phyloP scores from a whole-genome alignment of 306 rosid species.

The Citrullus colocynthis region DNA sequence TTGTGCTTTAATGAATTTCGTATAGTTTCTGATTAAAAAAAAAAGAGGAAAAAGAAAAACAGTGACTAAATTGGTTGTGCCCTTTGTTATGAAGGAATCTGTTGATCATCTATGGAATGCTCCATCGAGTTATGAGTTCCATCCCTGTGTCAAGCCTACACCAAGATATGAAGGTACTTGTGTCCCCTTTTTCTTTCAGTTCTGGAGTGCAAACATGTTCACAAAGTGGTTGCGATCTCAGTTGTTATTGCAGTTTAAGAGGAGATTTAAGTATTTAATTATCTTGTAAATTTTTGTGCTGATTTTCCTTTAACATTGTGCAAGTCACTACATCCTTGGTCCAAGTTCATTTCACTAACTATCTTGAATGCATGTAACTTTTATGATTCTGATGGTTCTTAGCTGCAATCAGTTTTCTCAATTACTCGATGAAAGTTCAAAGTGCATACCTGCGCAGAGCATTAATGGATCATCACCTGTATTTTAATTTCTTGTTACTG shows the following conservation, averaged over 20 bases:
- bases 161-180: conserved; percentile 55
- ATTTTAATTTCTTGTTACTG: conserved; percentile 10
- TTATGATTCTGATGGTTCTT: too few species aligned
- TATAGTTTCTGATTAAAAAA: too few species aligned
- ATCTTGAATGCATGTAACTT: too few species aligned
- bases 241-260: not conserved
- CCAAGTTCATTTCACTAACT: not conserved
- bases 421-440: too few species aligned
- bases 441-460: not conserved
- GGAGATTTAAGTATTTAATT: not conserved
- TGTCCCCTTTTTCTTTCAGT: not conserved
- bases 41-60: too few species aligned
- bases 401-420: not conserved
- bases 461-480: not conserved
- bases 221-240: not conserved
- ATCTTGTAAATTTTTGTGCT: not conserved
- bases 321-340: not conserved
- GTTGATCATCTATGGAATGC: conserved; percentile 49
- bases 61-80: not conserved
- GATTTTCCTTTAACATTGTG: not conserved
- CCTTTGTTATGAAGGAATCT: conserved; percentile 12
- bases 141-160: conserved; percentile 57
- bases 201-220: not conserved
- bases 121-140: conserved; percentile 45
- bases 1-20: too few species aligned